Evolutionary conservation across 2,329 filamentous ascomycete species (phyloP), one percentile per base, ranked within the genome.

Genomic region (Phaeosphaeriaceae sp.): DNA sequence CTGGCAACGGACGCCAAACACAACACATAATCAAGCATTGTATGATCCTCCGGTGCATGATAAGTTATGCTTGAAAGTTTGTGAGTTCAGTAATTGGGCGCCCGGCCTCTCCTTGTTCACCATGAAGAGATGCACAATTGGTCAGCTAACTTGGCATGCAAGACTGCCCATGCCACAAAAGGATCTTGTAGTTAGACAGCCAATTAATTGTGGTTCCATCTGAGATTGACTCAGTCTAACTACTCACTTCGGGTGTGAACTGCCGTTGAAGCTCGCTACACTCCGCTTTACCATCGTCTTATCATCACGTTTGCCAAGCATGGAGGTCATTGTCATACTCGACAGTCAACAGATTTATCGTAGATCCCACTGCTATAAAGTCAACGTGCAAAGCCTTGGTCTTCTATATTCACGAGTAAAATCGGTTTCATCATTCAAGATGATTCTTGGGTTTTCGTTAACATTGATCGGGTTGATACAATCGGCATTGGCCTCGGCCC

Each of bases 401-500:
- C 7, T 7, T 27, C 13, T 5, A 6, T n/a, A 25, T 20, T 9
- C 17, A 21, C 15, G 20, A 47, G 6, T 17, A 41, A 17, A n/a
- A 9, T 11, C 19, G 25, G 20, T 0, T 40, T 13, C 13, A 41
- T 10, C 7, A 15, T n/a, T 22, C 24, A 5, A 33, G 5, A 51
- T 25, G 19, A 53, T 40, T 42, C 15, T 47, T 20, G 13, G 11
- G 2, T 21, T 53, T 17, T 22, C 44, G 15, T 20, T 53, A 13
- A 27, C 19, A 10, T 9, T 42, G 51, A 19, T 41, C 41, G 7
- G 13, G 19, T 36, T 40, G 22, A 24, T 20, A 21, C 25, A 41
- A 20, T 36, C 27, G 41, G 27, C 25, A 40, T 53, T 24, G 19
- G 56, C 53, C 51, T 60, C 66, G n/a, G 56, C 57, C 17, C 36